Evolutionary conservation across 805 yeast genomes (phyloP).

Genomic region (Gaillardinia entomophila): DNA sequence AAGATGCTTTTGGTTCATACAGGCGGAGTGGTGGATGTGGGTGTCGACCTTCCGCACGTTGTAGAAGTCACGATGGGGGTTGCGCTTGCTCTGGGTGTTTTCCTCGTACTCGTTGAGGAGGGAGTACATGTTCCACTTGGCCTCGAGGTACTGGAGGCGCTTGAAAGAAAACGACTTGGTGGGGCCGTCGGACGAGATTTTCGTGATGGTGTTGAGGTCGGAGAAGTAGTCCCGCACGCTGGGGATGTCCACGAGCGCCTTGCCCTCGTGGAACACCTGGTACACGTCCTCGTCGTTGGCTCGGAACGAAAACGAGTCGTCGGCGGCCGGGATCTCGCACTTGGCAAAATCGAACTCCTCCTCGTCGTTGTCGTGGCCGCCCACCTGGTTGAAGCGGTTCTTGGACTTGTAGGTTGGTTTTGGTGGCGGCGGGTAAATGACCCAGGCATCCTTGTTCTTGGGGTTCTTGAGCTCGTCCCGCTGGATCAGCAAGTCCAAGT

Average conservation of each 20-base stretch:
- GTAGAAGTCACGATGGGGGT: constrained; percentile 96
- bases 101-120: constrained; percentile 90
- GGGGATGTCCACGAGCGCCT: constrained; percentile 60
- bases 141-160: constrained; percentile 88
- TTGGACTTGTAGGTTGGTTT: constrained; percentile 73
- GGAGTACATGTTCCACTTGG: constrained; percentile 91
- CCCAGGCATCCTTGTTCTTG: constrained; percentile 69
- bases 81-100: constrained; percentile 79
- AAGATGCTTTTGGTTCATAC: constrained; percentile 97
- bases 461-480: constrained; percentile 68
- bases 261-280: constrained; percentile 45
- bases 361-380: constrained; percentile 31
- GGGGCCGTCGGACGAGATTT: constrained; percentile 89
- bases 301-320: constrained; percentile 34
- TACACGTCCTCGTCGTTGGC: constrained; percentile 64
- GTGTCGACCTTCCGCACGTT: constrained; percentile 96
- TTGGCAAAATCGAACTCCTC: constrained; percentile 54
- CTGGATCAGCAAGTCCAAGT: constrained; percentile 68
- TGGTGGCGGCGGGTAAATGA: constrained; percentile 89
- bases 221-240: constrained; percentile 76
- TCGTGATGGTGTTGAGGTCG: constrained; percentile 71
- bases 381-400: constrained; percentile 44
- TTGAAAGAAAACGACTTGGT: constrained; percentile 93
- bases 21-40: constrained; percentile 98
- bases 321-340: constrained; percentile 49